Evolutionary conservation across 2,329 filamentous ascomycete genomes (phyloP), one percentile per base, ranked within the genome.

Genomic region (Aspergillus costaricaensis): DNA sequence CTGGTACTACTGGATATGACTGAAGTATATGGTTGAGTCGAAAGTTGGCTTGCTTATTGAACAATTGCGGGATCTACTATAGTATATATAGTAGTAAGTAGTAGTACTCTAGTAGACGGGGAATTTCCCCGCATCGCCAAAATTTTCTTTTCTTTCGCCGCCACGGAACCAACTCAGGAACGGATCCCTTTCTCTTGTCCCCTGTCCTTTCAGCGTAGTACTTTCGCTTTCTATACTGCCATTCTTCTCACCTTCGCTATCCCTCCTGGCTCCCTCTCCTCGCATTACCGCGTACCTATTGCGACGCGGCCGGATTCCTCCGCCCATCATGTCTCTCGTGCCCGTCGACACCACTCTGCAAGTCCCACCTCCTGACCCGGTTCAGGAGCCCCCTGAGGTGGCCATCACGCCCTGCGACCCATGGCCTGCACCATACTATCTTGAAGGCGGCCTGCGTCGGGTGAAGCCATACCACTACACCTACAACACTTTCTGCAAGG

Each of bases 401-500:
- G 64, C 63, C n/a, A 64, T 73, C 19, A 75, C 73, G 3, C 74
- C 74, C 9, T 74, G 74, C 53, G 69, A 72, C 23, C 85, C 85
- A 2, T 87, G 84, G 82, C 85, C 85, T 50, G 80, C 81, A 59
- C 92, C 92, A 0, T 98, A 97, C 77, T 90, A 89, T 69, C 82
- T 96, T 63, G 89, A 96, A 68, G 88, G 89, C 67, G 92, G 91
- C 8, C 80, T 99, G 63, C 88, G 93, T 54, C 88, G 92, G 65
- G 89, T 97, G 32, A 84, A 83, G 47, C 94, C 94, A 3, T 98
- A 99, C 74, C 87, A 95, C 74, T 97, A 85, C 76, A 97, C 93
- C 2, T 97, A 97, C 82, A 96, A 96, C 73, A 97, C 94, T 0
- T 92, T 87, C 79, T 95, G 91, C 81, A 99, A 98, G 78, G 85